These are phyloP conservation scores for Capronia epimyces DNA, from an alignment of 2,329 filamentous ascomycete species.

Conservation along the genomic window DNA sequence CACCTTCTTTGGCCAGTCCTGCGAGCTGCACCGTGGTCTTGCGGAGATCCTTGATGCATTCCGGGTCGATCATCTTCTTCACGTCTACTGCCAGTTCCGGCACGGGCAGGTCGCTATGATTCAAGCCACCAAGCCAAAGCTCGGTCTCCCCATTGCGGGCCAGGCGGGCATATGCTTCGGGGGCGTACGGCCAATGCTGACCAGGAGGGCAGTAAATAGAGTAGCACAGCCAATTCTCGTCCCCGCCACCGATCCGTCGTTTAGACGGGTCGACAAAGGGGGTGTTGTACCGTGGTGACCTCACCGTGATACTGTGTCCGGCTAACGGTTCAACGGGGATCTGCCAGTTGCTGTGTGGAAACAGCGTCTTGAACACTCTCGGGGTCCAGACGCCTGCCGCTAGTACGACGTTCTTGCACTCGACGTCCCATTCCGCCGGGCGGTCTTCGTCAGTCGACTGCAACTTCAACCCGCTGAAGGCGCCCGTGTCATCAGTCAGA, in stretches of 20 bases:
- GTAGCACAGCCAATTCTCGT: conserved; percentile 52
- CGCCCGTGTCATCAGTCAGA: conserved; percentile 46
- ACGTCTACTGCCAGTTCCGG: conserved; percentile 48
- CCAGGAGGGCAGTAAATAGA: conserved; percentile 62
- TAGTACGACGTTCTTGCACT: conserved; percentile 62
- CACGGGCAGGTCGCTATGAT: conserved; percentile 55
- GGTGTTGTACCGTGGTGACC: conserved; percentile 47
- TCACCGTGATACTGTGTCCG: conserved; percentile 66
- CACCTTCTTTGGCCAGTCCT: conserved; percentile 28
- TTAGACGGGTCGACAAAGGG: conserved; percentile 21
- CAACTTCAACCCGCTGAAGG: conserved; percentile 45
- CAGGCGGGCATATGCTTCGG: conserved; percentile 64
- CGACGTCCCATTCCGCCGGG: conserved; percentile 46
- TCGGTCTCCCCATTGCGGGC: conserved; percentile 48
- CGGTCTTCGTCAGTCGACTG: conserved; percentile 33
- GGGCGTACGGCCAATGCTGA: conserved; percentile 51
- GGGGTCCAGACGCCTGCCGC: conserved; percentile 68
- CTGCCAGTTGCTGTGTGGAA: conserved; percentile 49
- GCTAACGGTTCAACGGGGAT: conserved; percentile 60
- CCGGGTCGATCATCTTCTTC: conserved; percentile 39
- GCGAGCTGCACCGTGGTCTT: conserved; percentile 34
- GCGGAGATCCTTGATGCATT: conserved; percentile 36
- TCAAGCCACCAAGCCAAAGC: conserved; percentile 69
- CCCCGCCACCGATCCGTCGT: conserved; percentile 27
- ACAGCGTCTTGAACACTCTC: conserved; percentile 59